phyloP scores from a whole-genome alignment of 306 rosid species.

The Spatholobus suberectus region DNA sequence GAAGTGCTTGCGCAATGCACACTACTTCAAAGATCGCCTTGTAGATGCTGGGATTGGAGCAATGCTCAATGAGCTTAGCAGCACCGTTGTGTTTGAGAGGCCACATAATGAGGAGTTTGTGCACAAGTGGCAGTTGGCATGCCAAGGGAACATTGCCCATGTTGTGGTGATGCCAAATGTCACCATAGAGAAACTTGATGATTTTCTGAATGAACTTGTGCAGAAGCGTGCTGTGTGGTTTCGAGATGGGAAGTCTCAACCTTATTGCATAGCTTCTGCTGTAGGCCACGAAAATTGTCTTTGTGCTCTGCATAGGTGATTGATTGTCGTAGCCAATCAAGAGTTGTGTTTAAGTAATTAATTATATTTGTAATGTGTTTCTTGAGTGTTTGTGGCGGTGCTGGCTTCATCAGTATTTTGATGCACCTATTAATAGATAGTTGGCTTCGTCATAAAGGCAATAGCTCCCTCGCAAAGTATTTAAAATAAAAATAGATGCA shows the following conservation, averaged over 20 bases:
- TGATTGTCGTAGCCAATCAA: too few species aligned
- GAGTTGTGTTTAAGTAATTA: background rate
- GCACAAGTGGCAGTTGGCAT: slow-evolving; percentile 19
- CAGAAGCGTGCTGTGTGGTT: slow-evolving; percentile 14
- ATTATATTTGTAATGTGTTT: background rate
- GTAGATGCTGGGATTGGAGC: slow-evolving; percentile 21
- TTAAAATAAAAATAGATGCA: background rate
- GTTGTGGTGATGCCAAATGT: slow-evolving; percentile 16
- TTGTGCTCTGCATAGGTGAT: background rate
- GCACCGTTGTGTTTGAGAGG: slow-evolving; percentile 11
- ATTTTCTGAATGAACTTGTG: slow-evolving; percentile 2
- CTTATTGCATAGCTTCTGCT: slow-evolving; percentile 5
- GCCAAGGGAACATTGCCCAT: slow-evolving; percentile 22
- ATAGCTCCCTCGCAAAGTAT: background rate
- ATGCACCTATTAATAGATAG: background rate
- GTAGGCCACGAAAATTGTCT: background rate
- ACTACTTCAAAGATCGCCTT: background rate
- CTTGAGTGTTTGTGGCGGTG: background rate
- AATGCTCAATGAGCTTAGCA: background rate
- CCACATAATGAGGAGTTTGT: slow-evolving; percentile 9
- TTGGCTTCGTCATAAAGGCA: background rate
- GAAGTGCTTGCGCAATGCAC: slow-evolving; percentile 6
- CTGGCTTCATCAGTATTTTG: background rate
- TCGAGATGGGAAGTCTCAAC: background rate
- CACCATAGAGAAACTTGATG: background rate